Percentiles rank a stretch among this genome's conserved stretches.
Evolutionary conservation across 345 rosid genomes (phyloP).

Genomic region (Eucalyptus paniculata): DNA sequence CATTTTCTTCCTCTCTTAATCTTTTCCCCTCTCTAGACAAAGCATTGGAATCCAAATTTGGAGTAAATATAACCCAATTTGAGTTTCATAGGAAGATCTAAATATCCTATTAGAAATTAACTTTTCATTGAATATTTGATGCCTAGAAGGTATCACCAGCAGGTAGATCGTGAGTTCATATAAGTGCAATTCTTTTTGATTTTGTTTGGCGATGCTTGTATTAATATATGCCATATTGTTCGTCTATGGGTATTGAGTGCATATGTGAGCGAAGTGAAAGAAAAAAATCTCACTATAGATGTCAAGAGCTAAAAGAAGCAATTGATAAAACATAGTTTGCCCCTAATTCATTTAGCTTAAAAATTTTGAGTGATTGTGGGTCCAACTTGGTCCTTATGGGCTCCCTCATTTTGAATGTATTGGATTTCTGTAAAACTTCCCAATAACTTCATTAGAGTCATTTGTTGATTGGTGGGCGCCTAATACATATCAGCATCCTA

Average conservation of each 20-base stretch:
- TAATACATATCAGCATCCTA: not conserved
- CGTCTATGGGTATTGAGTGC: not conserved
- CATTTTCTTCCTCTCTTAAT: not conserved
- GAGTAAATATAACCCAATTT: not conserved
- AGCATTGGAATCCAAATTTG: not conserved
- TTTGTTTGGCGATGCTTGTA: not conserved
- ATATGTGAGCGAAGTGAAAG: not conserved
- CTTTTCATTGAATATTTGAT: not conserved
- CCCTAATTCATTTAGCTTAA: not conserved
- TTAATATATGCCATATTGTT: not conserved
- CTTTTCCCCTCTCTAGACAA: not conserved
- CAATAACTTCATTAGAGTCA: not conserved
- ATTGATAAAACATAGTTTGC: not conserved
- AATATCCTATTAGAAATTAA: not conserved
- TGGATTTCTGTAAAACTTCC: not conserved
- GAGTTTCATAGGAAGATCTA: not conserved
- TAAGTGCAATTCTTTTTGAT: not conserved
- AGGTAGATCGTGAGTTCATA: not conserved
- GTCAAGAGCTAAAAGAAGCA: not conserved
- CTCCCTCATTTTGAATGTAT: not conserved
- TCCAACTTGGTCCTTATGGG: not conserved
- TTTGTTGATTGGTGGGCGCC: not conserved
- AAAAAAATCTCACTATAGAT: not conserved
- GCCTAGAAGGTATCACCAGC: not conserved
- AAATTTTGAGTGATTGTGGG: not conserved